Evolutionary conservation across 305 asterid species (phyloP).

Genomic region (Solanum hybrid): DNA sequence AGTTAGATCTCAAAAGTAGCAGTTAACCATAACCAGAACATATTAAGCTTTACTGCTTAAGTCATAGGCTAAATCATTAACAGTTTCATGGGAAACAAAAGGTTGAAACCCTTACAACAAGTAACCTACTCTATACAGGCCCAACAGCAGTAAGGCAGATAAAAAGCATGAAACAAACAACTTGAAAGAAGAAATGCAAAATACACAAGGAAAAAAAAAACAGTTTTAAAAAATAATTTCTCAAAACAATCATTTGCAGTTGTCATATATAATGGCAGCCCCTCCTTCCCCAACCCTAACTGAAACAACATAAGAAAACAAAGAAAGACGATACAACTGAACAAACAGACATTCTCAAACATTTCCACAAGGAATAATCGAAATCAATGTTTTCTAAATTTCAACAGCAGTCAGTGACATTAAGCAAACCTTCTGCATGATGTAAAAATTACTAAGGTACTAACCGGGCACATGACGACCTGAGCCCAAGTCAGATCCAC

Average conservation of each 20-base stretch:
- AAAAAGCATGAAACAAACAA: background rate
- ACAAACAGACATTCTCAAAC: background rate
- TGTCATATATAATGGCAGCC: background rate
- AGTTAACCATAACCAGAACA: background rate
- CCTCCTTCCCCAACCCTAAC: background rate
- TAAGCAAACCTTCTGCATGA: background rate
- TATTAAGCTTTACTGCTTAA: background rate
- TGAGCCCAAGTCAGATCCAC: constrained; percentile 88
- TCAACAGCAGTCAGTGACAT: background rate
- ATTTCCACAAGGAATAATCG: background rate
- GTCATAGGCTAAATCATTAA: background rate
- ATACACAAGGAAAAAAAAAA: background rate
- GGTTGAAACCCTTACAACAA: background rate
- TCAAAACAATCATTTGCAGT: background rate
- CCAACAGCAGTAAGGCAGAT: background rate
- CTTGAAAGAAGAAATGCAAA: background rate
- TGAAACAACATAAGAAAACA: background rate
- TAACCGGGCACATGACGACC: constrained; percentile 89
- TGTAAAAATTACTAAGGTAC: constrained; percentile 20
- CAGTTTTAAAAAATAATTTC: background rate
- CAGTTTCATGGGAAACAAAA: background rate
- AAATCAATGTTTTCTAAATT: background rate
- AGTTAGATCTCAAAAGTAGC: background rate
- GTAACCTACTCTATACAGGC: background rate
- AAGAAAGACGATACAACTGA: background rate